phyloP scores from a whole-genome alignment of 768 basidiomycete species.

The Tremella mesenterica region DNA sequence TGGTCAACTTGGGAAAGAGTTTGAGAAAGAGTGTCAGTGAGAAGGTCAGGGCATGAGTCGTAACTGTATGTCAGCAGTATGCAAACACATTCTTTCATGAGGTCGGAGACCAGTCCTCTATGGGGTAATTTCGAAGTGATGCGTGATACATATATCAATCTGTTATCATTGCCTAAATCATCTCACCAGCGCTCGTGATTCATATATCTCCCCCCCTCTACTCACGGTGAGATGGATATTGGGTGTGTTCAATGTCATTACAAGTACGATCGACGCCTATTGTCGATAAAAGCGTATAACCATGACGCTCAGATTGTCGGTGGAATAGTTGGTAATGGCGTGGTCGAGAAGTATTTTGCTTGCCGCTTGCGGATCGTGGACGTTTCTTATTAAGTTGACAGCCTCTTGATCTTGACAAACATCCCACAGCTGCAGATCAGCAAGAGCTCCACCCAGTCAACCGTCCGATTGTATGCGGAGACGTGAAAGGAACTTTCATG shows the following conservation, averaged over 20 bases:
- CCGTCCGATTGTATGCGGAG: not conserved
- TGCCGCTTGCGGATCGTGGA: slow-evolving; percentile 71
- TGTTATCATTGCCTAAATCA: too few relatives aligned
- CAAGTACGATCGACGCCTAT: not conserved
- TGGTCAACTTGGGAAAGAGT: slow-evolving; percentile 24
- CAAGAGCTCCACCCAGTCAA: not conserved
- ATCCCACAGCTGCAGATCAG: slow-evolving; percentile 74
- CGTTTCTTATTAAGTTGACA: slow-evolving; percentile 64
- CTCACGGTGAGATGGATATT: too few relatives aligned
- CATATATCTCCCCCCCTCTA: too few relatives aligned
- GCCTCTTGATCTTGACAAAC: slow-evolving; percentile 84
- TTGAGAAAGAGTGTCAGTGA: slow-evolving; percentile 11
- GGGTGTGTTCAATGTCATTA: too few relatives aligned
- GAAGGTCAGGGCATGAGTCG: slow-evolving; percentile 4
- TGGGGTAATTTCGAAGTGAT: too few relatives aligned
- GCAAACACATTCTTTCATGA: too few relatives aligned
- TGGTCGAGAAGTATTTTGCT: slow-evolving; percentile 66
- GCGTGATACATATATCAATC: too few relatives aligned
- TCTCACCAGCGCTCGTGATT: too few relatives aligned
- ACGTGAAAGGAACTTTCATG: not conserved
- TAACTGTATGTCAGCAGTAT: not conserved
- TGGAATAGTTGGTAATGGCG: slow-evolving; percentile 78
- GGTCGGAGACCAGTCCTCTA: too few relatives aligned
- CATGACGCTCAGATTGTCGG: slow-evolving; percentile 87
- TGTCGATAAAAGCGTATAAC: slow-evolving; percentile 67